phyloP scores from a whole-genome alignment of 805 yeast genomes.

The Candida ficus region DNA sequence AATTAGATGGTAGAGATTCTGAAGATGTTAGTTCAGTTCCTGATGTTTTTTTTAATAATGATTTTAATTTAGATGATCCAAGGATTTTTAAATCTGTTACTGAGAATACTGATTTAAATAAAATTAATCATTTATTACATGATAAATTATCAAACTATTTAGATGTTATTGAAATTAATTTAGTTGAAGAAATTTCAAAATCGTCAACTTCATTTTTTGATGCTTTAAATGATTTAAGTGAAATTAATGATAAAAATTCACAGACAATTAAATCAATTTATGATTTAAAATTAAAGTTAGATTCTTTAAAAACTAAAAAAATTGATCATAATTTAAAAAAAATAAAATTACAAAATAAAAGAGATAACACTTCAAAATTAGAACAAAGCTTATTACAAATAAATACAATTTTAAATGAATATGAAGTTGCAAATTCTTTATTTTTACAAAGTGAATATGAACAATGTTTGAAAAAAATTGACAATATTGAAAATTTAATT shows the following conservation, averaged over 20 bases:
- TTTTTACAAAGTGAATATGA: constrained; percentile 42
- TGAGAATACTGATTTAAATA: constrained; percentile 48
- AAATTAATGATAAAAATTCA: constrained; percentile 51
- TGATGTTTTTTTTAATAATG: constrained; percentile 54
- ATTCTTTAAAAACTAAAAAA: constrained; percentile 41
- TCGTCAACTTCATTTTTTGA: constrained; percentile 82
- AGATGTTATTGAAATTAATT: constrained; percentile 77
- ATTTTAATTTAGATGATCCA: constrained; percentile 85
- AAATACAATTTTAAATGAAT: constrained; percentile 37
- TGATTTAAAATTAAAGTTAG: constrained; percentile 41
- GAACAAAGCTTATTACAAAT: constrained; percentile 56
- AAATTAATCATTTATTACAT: constrained; percentile 55
- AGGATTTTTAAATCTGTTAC: constrained; percentile 72
- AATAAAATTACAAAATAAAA: constrained; percentile 43
- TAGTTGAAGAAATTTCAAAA: constrained; percentile 76
- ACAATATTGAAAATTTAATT: constrained; percentile 52
- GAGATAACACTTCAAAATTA: constrained; percentile 54
- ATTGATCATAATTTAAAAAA: constrained; percentile 46
- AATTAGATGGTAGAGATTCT: constrained; percentile 18
- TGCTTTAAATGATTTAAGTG: constrained; percentile 74
- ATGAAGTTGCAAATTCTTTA: constrained; percentile 44
- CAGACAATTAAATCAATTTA: constrained; percentile 44
- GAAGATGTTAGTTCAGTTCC: constrained; percentile 50
- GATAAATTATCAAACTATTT: constrained; percentile 77
- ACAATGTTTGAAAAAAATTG: constrained; percentile 52